Base-by-base conservation (phyloP, 495 filamentous ascomycete species). In the Lophiotrema nucula region DNA sequence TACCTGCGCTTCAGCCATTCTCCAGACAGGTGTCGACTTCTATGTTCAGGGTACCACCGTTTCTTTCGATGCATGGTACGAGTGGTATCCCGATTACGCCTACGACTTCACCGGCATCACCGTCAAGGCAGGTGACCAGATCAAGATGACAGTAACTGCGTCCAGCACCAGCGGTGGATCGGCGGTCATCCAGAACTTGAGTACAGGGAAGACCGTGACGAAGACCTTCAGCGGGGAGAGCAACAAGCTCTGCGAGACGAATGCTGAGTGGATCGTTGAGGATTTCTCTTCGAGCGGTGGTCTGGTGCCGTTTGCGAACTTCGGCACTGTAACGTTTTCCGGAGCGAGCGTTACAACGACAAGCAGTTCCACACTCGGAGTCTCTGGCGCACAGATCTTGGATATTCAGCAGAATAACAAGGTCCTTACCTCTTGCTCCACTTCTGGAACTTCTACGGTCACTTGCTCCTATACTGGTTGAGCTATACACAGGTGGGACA, bases 191-290 rank as follows among this genome's bases (percentile, higher is more conserved):
- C 71, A 79, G 56, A 86, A 88, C 64, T 53, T 69, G 43, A 76
- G 73, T 1, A 82, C 76, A 5, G 81, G 82, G n/a, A 56, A 80
- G 60, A 75, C 53, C 5, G 82, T 81, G 19, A 75, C 75, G 25
- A 73, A 82, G 66, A 76, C 72, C 1, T 73, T 86, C 38, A 71
- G 13, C 19, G 48, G 27, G 16, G 27, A 66, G 4, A 71, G 67
- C 47, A 41, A 48, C 33, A 49, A 49, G 0, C 70, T 80, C 10
- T 73, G 73, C 63, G 67, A 72, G 47, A 52, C 42, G 25, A 84
- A 85, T 60, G 83, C 79, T 13, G 83, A 86, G 54, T 86, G 82
- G 83, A 84, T 86, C 51, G 79, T 86, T 24, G 83, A 86, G 72
- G 83, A 85, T 52, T 85, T 81, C 60, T 72, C 79, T 51, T 65